phyloP scores from a whole-genome alignment of 2,329 filamentous ascomycete genomes.

The Diaporthe ampelina region DNA sequence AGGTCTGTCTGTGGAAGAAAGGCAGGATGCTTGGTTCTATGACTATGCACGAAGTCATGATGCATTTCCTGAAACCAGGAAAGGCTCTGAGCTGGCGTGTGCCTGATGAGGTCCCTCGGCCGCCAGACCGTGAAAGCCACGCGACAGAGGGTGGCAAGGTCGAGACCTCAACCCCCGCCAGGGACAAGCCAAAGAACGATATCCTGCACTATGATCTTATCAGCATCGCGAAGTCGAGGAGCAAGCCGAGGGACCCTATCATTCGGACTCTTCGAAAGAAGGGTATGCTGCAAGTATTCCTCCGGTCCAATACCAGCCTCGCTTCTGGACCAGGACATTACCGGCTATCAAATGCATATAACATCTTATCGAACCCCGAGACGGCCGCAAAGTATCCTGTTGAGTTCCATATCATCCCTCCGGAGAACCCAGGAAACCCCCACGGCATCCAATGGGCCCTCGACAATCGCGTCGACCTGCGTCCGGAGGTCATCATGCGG shows the following conservation, averaged over 20 bases:
- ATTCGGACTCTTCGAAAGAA: not conserved
- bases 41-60: not conserved
- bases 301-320: not conserved
- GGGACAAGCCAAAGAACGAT: not conserved
- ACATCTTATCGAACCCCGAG: not conserved
- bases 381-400: not conserved
- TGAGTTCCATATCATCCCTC: not conserved
- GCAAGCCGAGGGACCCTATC: not conserved
- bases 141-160: not conserved
- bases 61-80: not conserved
- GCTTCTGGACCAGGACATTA: fast-evolving
- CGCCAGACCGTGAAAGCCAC: not conserved
- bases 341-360: not conserved
- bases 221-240: not conserved
- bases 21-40: not conserved
- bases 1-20: not conserved
- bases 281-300: not conserved
- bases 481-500: not conserved
- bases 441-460: not conserved
- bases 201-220: not conserved
- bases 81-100: not conserved
- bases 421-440: not conserved
- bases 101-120: not conserved
- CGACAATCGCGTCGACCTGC: not conserved
- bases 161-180: too few relatives aligned